A percentile compares a stretch with the other conserved stretches of the same genome.
These are phyloP conservation scores for Gymnopus androsaceus DNA, from an alignment of 1,284 basidiomycete genomes.

Conservation along the genomic window DNA sequence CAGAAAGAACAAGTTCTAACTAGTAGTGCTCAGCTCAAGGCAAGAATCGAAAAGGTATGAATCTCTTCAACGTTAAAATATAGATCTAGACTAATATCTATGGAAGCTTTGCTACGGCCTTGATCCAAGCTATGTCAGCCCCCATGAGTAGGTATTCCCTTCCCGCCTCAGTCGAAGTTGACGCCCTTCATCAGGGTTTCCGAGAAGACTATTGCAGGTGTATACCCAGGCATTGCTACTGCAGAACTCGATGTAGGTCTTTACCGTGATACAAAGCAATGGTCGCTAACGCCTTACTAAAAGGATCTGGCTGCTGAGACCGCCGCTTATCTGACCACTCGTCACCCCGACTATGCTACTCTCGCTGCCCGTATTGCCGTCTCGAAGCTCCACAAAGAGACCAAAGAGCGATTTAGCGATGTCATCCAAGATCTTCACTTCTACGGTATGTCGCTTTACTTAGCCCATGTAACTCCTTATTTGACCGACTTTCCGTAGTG, in stretches of 20 bases:
- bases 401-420: constrained; percentile 93
- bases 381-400: constrained; percentile 98
- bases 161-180: too few relatives aligned
- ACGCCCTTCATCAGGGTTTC: too few relatives aligned
- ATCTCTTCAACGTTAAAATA: too few relatives aligned
- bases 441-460: constrained; percentile 61
- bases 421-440: constrained; percentile 90
- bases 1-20: too few relatives aligned
- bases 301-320: constrained; percentile 95
- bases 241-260: constrained; percentile 86
- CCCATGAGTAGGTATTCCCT: too few relatives aligned
- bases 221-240: constrained; percentile 95
- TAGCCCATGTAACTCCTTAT: neutral
- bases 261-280: neutral
- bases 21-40: too few relatives aligned
- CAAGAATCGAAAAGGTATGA: too few relatives aligned
- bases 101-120: too few relatives aligned
- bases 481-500: constrained; percentile 45
- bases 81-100: too few relatives aligned
- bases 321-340: constrained; percentile 94
- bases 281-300: constrained; percentile 3
- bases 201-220: constrained; percentile 49
- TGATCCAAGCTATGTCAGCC: too few relatives aligned
- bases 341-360: constrained; percentile 96
- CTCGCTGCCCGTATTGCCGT: constrained; percentile 98